Conservation (phyloP, 208 protist species). For the Trypanosoma brucei region DNA sequence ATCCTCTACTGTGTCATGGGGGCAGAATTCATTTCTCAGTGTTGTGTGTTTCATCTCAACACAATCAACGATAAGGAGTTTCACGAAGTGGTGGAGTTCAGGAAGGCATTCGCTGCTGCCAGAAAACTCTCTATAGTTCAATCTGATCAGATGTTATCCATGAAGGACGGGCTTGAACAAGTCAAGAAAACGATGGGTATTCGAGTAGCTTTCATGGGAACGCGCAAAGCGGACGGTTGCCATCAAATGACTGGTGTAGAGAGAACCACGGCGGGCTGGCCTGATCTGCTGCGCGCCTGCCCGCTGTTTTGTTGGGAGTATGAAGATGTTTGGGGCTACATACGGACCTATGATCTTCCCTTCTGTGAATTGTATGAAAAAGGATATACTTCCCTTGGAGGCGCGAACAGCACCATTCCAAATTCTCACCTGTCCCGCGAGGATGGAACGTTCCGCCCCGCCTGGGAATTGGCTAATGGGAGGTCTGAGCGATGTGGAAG, state of each 20-base stretch:
- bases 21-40: conserved; percentile 29
- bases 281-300: conserved; percentile 77
- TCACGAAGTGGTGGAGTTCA: conserved; percentile 63
- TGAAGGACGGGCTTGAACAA: conserved; percentile 53
- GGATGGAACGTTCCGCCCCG: conserved; percentile 66
- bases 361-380: conserved; percentile 81
- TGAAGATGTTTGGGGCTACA: conserved; percentile 80
- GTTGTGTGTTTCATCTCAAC: conserved; percentile 58
- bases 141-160: conserved; percentile 28
- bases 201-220: conserved; percentile 83
- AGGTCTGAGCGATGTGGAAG: conserved; percentile 48
- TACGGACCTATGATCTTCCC: conserved; percentile 41
- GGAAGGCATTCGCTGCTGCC: conserved; percentile 36
- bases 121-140: conserved; percentile 23
- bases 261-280: conserved; percentile 78
- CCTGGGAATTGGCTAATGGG: conserved; percentile 48
- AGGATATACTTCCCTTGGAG: conserved; percentile 88
- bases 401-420: conserved; percentile 31
- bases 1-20: conserved; percentile 48
- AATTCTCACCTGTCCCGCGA: conserved; percentile 47
- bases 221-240: conserved; percentile 66
- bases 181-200: conserved; percentile 40
- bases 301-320: conserved; percentile 85
- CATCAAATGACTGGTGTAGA: conserved; percentile 52
- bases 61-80: conserved; percentile 53